Percentiles rank a stretch among this genome's conserved stretches.
Evolutionary conservation across 441 rosid genomes (phyloP).

Genomic region (Daphne laureola): DNA sequence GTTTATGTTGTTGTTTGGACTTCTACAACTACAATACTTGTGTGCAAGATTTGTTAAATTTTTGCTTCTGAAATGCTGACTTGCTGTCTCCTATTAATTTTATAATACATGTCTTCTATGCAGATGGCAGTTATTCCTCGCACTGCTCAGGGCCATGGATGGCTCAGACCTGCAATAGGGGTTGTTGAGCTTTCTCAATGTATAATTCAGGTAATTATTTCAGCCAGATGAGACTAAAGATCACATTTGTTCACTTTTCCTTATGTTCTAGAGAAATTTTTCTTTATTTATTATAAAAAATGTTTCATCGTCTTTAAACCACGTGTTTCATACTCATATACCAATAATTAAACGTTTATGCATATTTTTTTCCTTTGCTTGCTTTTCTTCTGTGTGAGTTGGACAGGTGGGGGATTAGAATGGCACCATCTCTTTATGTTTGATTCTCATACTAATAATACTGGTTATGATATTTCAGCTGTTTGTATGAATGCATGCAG

Average conservation of each 20-base stretch:
- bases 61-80: slow-evolving; percentile 1
- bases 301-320: too few species aligned
- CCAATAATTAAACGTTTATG: too few species aligned
- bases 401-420: too few species aligned
- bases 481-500: slow-evolving; percentile 29
- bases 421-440: too few species aligned
- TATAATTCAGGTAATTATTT: slow-evolving; percentile 67
- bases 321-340: too few species aligned
- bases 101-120: slow-evolving; percentile 6
- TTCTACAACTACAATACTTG: not conserved
- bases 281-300: too few species aligned
- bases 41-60: slow-evolving; percentile 7
- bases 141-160: slow-evolving; percentile 87
- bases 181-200: slow-evolving; percentile 94
- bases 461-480: slow-evolving; percentile 6
- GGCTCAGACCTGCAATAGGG: slow-evolving; percentile 97
- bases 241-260: too few species aligned
- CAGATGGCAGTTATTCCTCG: slow-evolving; percentile 97
- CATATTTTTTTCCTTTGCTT: too few species aligned
- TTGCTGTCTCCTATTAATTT: not conserved
- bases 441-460: too few species aligned
- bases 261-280: too few species aligned
- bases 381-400: too few species aligned
- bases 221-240: not conserved
- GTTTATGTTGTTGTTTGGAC: not conserved